Evolutionary conservation across 495 filamentous ascomycete genomes (phyloP).

Genomic region (Halenospora varia): DNA sequence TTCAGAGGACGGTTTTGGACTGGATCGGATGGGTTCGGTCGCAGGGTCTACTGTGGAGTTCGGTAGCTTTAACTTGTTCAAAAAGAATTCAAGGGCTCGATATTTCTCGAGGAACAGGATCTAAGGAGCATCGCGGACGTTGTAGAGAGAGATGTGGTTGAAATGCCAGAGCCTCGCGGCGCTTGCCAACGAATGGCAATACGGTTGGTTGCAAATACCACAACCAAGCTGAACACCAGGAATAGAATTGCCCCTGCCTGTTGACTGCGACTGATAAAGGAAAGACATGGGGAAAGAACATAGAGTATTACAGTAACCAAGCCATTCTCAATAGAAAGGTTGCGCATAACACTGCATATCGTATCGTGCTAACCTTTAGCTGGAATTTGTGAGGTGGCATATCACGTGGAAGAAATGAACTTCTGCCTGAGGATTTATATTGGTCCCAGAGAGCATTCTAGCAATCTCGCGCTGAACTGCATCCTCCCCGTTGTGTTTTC

Average conservation of each 20-base stretch:
- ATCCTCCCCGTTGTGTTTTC: not conserved
- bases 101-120: not conserved
- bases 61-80: not conserved
- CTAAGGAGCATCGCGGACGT: not conserved
- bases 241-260: slow-evolving; percentile 1
- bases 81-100: not conserved
- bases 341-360: not conserved
- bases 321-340: not conserved
- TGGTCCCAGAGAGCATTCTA: slow-evolving; percentile 1
- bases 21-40: not conserved
- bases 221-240: slow-evolving; percentile 2
- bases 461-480: not conserved
- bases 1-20: not conserved
- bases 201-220: not conserved
- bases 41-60: not conserved
- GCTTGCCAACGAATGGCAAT: slow-evolving; percentile 3
- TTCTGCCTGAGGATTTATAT: slow-evolving; percentile 2
- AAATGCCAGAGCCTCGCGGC: slow-evolving; percentile 4
- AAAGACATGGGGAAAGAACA: not conserved
- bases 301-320: not conserved
- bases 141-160: not conserved
- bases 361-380: not conserved
- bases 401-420: not conserved
- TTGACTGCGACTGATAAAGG: not conserved
- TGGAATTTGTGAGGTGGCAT: not conserved